These are phyloP conservation scores for Chlorella sp. DNA, from an alignment of 139 green algal species.

Conservation along the genomic window DNA sequence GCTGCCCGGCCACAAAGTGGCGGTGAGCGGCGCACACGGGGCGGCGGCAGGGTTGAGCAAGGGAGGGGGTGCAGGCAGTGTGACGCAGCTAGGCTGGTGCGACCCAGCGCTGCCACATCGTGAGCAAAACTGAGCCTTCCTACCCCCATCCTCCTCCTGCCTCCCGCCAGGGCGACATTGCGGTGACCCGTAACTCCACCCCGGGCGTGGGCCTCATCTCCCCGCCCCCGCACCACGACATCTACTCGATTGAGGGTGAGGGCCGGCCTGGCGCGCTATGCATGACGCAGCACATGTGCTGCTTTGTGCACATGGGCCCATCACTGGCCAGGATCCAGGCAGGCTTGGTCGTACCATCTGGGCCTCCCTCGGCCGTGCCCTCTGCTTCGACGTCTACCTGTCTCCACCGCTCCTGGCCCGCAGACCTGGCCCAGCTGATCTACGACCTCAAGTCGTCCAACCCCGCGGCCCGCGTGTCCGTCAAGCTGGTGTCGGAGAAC, in stretches of 20 bases:
- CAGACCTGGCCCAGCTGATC: constrained; percentile 96
- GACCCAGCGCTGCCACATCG: no score
- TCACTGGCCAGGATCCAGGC: neutral
- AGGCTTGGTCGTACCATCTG: no score
- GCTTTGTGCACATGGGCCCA: neutral
- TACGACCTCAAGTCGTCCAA: constrained; percentile 89
- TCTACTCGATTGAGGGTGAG: constrained; percentile 97
- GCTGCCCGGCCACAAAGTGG: constrained; percentile 92
- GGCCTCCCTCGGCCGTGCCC: neutral
- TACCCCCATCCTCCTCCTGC: neutral
- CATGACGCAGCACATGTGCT: neutral
- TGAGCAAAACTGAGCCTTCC: no score
- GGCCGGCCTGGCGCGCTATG: neutral
- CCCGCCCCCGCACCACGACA: constrained; percentile 97
- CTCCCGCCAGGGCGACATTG: constrained; percentile 48
- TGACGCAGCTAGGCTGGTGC: neutral
- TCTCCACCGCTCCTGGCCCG: neutral
- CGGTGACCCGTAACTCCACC: constrained; percentile 85
- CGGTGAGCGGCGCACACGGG: neutral
- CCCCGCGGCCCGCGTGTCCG: constrained; percentile 70
- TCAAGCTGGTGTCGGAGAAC: constrained; percentile 97
- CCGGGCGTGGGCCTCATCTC: constrained; percentile 91
- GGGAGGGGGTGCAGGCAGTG: neutral
- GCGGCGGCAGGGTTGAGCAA: neutral
- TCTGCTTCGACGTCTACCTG: neutral